A percentile compares a stretch with the other conserved stretches of the same genome.
phyloP scores from a whole-genome alignment of 2,329 filamentous ascomycete species.

The Fusarium sacchari region DNA sequence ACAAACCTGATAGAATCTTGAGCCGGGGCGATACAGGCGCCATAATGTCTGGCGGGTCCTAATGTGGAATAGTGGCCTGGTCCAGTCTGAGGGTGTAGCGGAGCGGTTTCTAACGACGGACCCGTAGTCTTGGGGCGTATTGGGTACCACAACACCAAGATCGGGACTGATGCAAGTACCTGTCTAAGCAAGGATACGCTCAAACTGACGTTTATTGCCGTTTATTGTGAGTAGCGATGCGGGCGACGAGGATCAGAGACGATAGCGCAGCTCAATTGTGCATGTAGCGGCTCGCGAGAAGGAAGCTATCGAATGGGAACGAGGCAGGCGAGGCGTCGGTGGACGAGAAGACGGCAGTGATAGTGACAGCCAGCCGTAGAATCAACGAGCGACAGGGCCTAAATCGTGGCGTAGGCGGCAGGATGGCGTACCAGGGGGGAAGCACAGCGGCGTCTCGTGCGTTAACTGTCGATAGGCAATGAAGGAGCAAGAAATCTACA shows the following conservation, averaged over 20 bases:
- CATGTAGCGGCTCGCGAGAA: constrained; percentile 35
- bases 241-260: constrained; percentile 14
- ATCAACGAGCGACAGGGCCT: constrained; percentile 41
- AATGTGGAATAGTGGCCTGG: constrained; percentile 49
- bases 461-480: constrained; percentile 36
- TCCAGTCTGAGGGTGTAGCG: constrained; percentile 47
- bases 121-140: constrained; percentile 47
- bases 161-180: constrained; percentile 40
- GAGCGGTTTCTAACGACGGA: constrained; percentile 49
- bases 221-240: constrained; percentile 32
- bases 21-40: constrained; percentile 68
- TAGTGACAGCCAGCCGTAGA: constrained; percentile 35
- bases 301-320: constrained; percentile 35
- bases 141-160: constrained; percentile 43
- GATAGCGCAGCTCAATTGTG: constrained; percentile 35
- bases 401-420: constrained; percentile 40
- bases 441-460: constrained; percentile 34
- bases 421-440: constrained; percentile 41
- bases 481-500: constrained; percentile 35
- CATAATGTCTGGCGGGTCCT: constrained; percentile 58
- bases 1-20: constrained; percentile 70
- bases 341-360: constrained; percentile 22
- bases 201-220: constrained; percentile 31
- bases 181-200: constrained; percentile 39
- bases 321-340: constrained; percentile 32